These are phyloP conservation scores for Asterionellopsis glacialis DNA, from an alignment of 108 stramenopile genomes.

Conservation along the genomic window DNA sequence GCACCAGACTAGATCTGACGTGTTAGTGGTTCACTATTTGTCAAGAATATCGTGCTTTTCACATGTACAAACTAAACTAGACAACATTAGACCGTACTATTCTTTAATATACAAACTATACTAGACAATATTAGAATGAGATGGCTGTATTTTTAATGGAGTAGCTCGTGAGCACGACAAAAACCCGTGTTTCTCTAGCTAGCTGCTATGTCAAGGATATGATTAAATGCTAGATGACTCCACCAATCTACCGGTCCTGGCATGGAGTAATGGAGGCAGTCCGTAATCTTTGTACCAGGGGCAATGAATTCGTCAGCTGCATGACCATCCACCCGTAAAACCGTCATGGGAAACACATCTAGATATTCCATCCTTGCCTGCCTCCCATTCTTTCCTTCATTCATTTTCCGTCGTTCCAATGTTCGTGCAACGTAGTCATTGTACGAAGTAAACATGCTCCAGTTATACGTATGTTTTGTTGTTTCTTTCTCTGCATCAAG, in stretches of 20 bases:
- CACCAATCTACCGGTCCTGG: constrained; percentile 63
- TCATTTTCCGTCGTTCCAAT: background rate
- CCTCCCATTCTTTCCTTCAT: constrained; percentile 23
- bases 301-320: constrained; percentile 11
- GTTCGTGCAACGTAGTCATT: constrained; percentile 28
- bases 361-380: constrained; percentile 5
- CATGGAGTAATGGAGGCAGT: constrained; percentile 42
- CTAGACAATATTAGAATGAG: too few species aligned
- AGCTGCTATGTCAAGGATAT: constrained; percentile 11
- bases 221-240: constrained; percentile 38
- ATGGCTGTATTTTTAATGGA: too few species aligned
- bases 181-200: background rate
- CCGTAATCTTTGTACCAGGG: constrained; percentile 1
- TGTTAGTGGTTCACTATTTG: too few species aligned
- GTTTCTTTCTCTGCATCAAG: background rate
- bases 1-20: too few species aligned
- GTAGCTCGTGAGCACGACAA: too few species aligned
- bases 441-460: constrained; percentile 35
- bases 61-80: too few species aligned
- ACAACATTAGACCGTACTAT: too few species aligned
- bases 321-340: constrained; percentile 47
- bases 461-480: constrained; percentile 25
- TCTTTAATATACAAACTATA: too few species aligned
- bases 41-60: too few species aligned
- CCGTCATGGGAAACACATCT: constrained; percentile 28